phyloP scores from a whole-genome alignment of 139 green algal genomes.

The Picochlorum sp. region DNA sequence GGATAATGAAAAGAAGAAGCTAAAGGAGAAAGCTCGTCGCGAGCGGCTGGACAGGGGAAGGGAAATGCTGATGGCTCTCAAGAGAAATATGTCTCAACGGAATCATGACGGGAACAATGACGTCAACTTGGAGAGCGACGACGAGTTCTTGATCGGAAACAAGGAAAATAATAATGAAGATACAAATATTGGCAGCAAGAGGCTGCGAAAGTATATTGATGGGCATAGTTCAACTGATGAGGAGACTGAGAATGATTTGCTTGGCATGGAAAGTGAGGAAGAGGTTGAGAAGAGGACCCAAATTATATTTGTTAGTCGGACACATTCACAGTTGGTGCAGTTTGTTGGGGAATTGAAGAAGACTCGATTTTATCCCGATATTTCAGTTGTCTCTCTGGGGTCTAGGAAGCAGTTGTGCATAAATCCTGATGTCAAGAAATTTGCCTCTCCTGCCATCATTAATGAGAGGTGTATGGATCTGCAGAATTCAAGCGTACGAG shows the following conservation, averaged over 20 bases:
- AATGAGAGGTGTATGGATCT: conserved; percentile 89
- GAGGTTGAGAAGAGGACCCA: conserved; percentile 34
- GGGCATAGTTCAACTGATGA: neutral
- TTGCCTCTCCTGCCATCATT: conserved; percentile 45
- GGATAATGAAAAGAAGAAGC: conserved; percentile 9
- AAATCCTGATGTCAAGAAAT: conserved; percentile 61
- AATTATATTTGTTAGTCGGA: conserved; percentile 89
- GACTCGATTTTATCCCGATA: conserved; percentile 47
- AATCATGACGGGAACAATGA: too few species aligned
- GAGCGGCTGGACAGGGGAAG: neutral
- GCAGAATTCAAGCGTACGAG: conserved; percentile 28
- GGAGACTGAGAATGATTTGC: neutral
- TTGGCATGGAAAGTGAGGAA: conserved; percentile 5
- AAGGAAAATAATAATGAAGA: neutral
- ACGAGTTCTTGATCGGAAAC: conserved; percentile 19
- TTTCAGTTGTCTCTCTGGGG: conserved; percentile 58
- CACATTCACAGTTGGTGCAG: conserved; percentile 94
- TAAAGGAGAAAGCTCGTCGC: neutral
- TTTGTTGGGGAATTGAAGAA: conserved; percentile 65
- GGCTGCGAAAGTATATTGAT: neutral
- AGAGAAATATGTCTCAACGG: too few species aligned
- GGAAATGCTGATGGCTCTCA: neutral
- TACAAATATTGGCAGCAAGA: neutral
- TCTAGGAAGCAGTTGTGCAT: conserved; percentile 75
- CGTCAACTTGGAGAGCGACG: neutral